Evolutionary conservation across 2,329 filamentous ascomycete genomes (phyloP), one percentile per base, ranked within the genome.

Genomic region (Fusarium lyarnte): DNA sequence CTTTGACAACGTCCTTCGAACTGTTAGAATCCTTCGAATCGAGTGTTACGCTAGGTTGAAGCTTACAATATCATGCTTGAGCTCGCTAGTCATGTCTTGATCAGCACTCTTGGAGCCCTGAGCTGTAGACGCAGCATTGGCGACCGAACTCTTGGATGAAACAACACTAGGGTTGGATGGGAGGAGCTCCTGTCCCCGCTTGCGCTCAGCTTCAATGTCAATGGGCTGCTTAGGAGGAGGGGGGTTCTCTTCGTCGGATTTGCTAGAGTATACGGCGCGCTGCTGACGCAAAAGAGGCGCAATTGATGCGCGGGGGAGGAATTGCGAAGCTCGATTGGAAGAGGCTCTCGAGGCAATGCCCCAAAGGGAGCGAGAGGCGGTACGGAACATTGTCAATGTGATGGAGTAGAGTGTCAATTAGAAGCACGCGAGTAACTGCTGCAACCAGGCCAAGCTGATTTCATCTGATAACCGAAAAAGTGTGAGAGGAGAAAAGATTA

Each of bases 1-100:
- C 90, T 76, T 89, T 90, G 78, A 94, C 87, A 13, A 88, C 87
- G 78, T 87, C 83, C 89, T 93, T 9, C 1, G 5, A 31, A 29
- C 2, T 4, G 46, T 74, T 59, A 76, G 66, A 6, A n/a, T 19
- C 5, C 4, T 43, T 27, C 5, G 16, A n/a, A 36, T n/a, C 6
- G 3, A 29, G 4, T 3, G 6, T n/a, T 10, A 4, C 5, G 11
- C 5, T n/a, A 3, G 6, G 3, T 5, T 16, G 25, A 13, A 58
- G 83, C 87, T 45, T 85, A 93, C 92, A 78, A 93, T 78, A 52
- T 89, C 87, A 33, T 84, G 78, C 58, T 82, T 82, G 1, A 89
- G 61, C 9, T 81, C 82, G 4, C 78, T 76, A 3, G 59, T 43
- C 14, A 85, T 78, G 6, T 79, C 75, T 25, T 78, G 73, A 3